Conservation (phyloP, 1,284 basidiomycete genomes). For the Rhizopogon parksii region DNA sequence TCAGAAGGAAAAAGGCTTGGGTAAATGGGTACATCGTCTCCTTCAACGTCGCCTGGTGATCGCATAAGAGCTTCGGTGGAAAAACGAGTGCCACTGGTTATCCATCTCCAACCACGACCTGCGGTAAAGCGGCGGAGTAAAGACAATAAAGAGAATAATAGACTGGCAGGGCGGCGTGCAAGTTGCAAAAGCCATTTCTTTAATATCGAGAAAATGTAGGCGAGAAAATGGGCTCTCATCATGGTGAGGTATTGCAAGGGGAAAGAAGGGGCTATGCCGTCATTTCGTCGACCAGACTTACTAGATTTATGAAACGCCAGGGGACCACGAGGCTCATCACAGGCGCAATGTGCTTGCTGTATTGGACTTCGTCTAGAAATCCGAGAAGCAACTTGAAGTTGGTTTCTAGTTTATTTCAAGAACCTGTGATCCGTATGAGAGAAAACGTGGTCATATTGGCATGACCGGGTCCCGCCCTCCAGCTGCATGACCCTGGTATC, state of each 20-base stretch:
- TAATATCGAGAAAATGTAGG: neutral
- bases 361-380: too few species aligned
- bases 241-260: neutral
- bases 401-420: too few species aligned
- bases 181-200: neutral
- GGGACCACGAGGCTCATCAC: too few species aligned
- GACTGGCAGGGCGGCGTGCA: neutral
- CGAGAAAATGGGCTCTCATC: neutral
- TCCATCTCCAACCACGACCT: neutral
- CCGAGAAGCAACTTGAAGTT: too few species aligned
- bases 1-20: neutral
- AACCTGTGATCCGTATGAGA: too few species aligned
- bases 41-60: neutral
- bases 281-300: too few species aligned
- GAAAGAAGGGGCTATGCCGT: neutral
- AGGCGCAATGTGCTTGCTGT: too few species aligned
- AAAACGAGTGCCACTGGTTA: neutral
- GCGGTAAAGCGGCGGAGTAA: neutral
- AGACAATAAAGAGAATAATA: neutral
- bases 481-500: neutral
- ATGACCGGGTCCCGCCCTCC: too few species aligned
- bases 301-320: too few species aligned
- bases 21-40: neutral
- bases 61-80: neutral
- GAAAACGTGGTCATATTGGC: too few species aligned